Base-by-base conservation (phyloP, 495 filamentous ascomycete genomes). In the Staphylotrichum tortipilum region DNA sequence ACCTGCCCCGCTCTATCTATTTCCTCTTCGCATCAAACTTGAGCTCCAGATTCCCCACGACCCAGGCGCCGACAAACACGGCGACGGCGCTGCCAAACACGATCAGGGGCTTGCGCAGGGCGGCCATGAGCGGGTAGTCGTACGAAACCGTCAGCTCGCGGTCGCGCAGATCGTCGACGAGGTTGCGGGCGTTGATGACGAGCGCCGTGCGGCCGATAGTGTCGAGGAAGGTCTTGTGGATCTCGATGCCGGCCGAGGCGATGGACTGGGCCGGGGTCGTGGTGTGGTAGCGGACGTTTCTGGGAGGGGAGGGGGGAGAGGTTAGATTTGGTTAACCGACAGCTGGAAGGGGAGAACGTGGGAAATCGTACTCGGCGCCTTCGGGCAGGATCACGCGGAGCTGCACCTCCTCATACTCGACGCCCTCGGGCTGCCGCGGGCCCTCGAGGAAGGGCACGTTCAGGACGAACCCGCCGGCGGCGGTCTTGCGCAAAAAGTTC, bases 401-500 rank as follows among this genome's bases (percentile, higher is more conserved):
- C 46, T 86, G 73, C 17, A 94, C 78, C 53, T 85, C 76, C 62
- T 86, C 86, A 57, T 95, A 97, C 65, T 85, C 84, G 34, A 94
- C 68, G 23, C 89, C 88, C 66, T 98, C 92, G 1, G 73, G 48
- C 63, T 83, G 79, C 69, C 84, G 91, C 24, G 89, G 89, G 0
- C 92, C 92, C 67, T 97, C 90, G 14, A 98, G 69, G 68, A 98
- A 94, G n/a, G 92, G 94, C 18, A 95, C 86, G 64, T 87, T 92
- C 28, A 98, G 76, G n/a, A 95, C 78, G 57, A 86, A 91, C 5
- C 78, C 76, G 30, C 86, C 81, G 3, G 69, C 68, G 21, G 72
- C 71, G 31, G 68, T 74, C 57, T 78, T 80, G 44, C 86, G 78
- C 46, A 98, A 62, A 64, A 87, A 94, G 29, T 77, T 76, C 54